These are phyloP conservation scores for Penicillium atrosanguineum DNA, from an alignment of 495 filamentous ascomycete genomes.

Conservation along the genomic window DNA sequence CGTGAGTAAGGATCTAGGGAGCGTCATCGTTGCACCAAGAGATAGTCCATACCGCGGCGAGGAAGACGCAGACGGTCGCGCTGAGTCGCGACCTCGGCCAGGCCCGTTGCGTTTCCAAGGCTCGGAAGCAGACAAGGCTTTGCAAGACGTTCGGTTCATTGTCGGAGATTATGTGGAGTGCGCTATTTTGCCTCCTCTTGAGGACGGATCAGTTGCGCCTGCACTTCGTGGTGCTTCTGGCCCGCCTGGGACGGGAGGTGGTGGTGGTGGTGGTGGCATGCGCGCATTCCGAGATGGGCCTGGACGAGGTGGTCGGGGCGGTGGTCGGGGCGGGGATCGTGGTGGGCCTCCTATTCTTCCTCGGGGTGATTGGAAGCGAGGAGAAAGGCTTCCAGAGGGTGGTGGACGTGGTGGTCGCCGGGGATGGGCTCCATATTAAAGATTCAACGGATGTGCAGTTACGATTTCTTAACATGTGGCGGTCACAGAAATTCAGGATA, in stretches of 20 bases:
- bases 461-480: not conserved
- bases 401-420: slow-evolving; percentile 33
- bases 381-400: slow-evolving; percentile 42
- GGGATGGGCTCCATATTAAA: slow-evolving; percentile 44
- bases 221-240: slow-evolving; percentile 28
- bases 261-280: slow-evolving; percentile 37
- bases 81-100: slow-evolving; percentile 20
- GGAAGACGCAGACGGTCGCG: slow-evolving; percentile 46
- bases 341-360: slow-evolving; percentile 19
- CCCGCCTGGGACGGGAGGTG: slow-evolving; percentile 21
- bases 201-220: slow-evolving; percentile 71
- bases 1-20: slow-evolving; percentile 74
- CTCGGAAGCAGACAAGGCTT: slow-evolving; percentile 67
- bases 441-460: not conserved
- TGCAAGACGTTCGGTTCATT: slow-evolving; percentile 74
- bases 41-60: slow-evolving; percentile 38
- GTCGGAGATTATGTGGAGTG: slow-evolving; percentile 85
- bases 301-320: slow-evolving; percentile 27
- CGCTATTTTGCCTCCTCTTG: slow-evolving; percentile 71
- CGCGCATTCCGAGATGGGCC: slow-evolving; percentile 50
- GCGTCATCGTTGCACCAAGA: slow-evolving; percentile 63
- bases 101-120: slow-evolving; percentile 38
- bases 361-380: slow-evolving; percentile 43
- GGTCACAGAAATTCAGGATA: slow-evolving; percentile 1
- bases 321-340: slow-evolving; percentile 18